Evolutionary conservation across 495 filamentous ascomycete genomes (phyloP), one percentile per base, ranked within the genome.

Genomic region (Pyrenula massariospora): DNA sequence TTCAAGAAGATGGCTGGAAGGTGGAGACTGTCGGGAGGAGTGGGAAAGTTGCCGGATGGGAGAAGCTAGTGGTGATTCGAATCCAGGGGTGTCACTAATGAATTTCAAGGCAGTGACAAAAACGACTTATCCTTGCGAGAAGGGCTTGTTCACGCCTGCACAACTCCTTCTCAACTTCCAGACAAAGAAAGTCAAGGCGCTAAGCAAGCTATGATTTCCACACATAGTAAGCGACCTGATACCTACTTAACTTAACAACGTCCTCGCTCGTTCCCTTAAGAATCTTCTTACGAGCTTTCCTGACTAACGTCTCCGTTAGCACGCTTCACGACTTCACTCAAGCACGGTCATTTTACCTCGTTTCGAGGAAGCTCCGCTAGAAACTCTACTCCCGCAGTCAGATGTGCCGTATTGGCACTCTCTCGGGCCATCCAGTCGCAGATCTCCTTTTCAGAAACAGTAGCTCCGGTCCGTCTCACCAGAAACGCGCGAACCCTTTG

Each of bases 1-100:
- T 52, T 8, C 8, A 24, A 19, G 50, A 52, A 19, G 74, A 75
- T 58, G 73, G 62, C 0, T 96, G 91, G 92, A 72, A 59, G 51
- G 89, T 79, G 1, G 85, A 90, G 70, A 86, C 77, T n/a, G 90
- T 92, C 11, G 87, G 87, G 48, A 78, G 75, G 25, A 95, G 89
- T 71, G 93, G 92, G 54, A 87, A 82, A 76, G 74, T 83, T 66
- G 93, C 83, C 25, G 92, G 92, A 0, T 96, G 93, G 92, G 93
- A 98, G 73, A 91, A 82, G 68, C 71, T 94, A 68, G 82, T 85
- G 59, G 83, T 93, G 64, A 67, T 94, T 55, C 81, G 90, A 68
- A 87, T 93, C 60, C 91, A 85, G 84, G 74, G 75, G n/a, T n/a
- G n/a, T n/a, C n/a, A n/a, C n/a, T n/a, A n/a, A n/a, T n/a, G n/a